These are phyloP conservation scores for Colletotrichum camelliae DNA, from an alignment of 2,329 filamentous ascomycete species.

Conservation along the genomic window DNA sequence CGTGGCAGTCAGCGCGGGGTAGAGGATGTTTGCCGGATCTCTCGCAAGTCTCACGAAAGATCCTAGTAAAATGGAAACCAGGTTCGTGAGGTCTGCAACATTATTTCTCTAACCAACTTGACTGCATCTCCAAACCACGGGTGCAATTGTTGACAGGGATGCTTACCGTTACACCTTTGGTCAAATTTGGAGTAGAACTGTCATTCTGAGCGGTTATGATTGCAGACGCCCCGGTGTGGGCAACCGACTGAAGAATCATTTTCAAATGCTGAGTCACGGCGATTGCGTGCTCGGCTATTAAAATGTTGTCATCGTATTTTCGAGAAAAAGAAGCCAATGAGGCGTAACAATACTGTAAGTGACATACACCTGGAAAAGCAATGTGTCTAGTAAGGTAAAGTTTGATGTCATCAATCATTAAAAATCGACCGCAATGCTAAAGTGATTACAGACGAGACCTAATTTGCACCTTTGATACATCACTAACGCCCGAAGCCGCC, in stretches of 20 bases:
- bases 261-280: slow-evolving; percentile 34
- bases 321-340: not conserved
- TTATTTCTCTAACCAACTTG: slow-evolving; percentile 44
- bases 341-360: not conserved
- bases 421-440: not conserved
- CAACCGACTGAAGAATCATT: slow-evolving; percentile 37
- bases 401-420: not conserved
- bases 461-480: not conserved
- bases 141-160: slow-evolving; percentile 46
- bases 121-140: slow-evolving; percentile 47
- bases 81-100: slow-evolving; percentile 48
- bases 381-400: not conserved
- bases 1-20: slow-evolving; percentile 42
- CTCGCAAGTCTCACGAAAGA: slow-evolving; percentile 47
- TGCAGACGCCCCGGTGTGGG: slow-evolving; percentile 31
- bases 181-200: slow-evolving; percentile 48
- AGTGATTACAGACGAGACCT: not conserved
- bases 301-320: not conserved
- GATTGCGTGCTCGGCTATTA: not conserved
- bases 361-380: too few species aligned
- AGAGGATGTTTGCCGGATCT: slow-evolving; percentile 43
- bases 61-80: slow-evolving; percentile 46
- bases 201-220: slow-evolving; percentile 36
- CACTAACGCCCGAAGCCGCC: not conserved
- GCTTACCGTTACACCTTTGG: slow-evolving; percentile 44